Base-by-base conservation (phyloP, 2,329 filamentous ascomycete species). In the Diaporthe citriasiana region DNA sequence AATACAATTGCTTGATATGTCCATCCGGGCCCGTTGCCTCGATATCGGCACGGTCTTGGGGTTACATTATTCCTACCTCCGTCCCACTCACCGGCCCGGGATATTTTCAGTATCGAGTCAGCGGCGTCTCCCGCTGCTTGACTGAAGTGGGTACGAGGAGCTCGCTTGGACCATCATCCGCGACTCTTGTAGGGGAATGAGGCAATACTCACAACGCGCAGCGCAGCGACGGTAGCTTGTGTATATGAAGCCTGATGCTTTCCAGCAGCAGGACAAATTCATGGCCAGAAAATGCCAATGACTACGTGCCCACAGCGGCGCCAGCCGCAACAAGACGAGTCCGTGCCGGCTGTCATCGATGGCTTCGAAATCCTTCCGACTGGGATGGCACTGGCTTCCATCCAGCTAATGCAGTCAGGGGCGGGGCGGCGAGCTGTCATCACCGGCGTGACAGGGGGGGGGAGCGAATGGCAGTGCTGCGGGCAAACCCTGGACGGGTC, bases 341-440 rank as follows among this genome's bases (percentile, higher is more conserved):
- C 71, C 71, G 65, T 71, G 73, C 71, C 45, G 65, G 57, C 73
- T 75, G 73, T 75, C 73, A 75, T 47, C 45, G 35, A 70, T 53
- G 63, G 70, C 63, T 69, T 59, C 63, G 47, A 59, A 56, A 74
- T 73, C 40, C 73, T 40, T 57, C 60, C 27, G 60, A 30, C 65
- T 27, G 73, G 71, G 56, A 27, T 50, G 38, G 70, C 71, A 60
- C 71, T 70, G 63, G 55, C 51, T 59, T 47, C 42, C 57, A 71
- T 45, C 68, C 59, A 73, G 73, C 71, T 73, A 72, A 73, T 73
- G 71, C 73, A 69, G 40, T 70, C 71, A 73, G 59, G 59, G 63
- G 63, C 33, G 63, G 74, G 71, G 57, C 70, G 66, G 59, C 70
- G 56, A 75, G 68, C 74, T 73, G 71, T 73, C 74, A 75, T 56